Evolutionary conservation across 352 stramenopile genomes (phyloP), one percentile per base, ranked within the genome.

Genomic region (Globisporangium lucens): DNA sequence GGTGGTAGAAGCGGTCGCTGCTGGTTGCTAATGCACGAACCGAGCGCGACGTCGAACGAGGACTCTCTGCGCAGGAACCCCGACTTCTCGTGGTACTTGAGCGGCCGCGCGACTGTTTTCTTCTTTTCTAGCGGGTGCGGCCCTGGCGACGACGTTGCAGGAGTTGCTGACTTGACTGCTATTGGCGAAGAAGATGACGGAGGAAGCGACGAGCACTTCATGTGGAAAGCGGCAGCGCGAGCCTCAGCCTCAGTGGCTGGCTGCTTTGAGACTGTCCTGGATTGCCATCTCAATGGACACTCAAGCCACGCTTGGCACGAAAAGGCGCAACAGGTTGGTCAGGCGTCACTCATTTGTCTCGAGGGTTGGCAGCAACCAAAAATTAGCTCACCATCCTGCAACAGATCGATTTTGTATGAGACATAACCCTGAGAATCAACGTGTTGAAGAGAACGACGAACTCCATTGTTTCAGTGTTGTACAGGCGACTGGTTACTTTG

Each of bases 31-130:
- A 57, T 12, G 29, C 46, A 43, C 1, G 58, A 12, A 0, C 56
- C 47, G 2, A 73, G 13, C 0, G 56, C 35, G 35, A 52, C 17
- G 12, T 47, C 24, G 2, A 73, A 66, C 2, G 43, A 74, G 15
- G 72, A 78, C 65, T 91, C 83, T 46, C 62, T 65, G 4, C 70
- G 68, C 1, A 82, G 63, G 46, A 89, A 89, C 15, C 33, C n/a
- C 0, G 60, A 30, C 4, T 74, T 82, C 56, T 91, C 73, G 38
- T 90, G 77, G 46, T 76, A 86, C 57, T 88, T 82, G 2, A 63
- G 75, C 15, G 67, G 69, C 22, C 74, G 74, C 38, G 72, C 47
- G 2, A 78, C 60, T 57, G 70, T 77, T 67, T 86, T 89, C 35
- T 66, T 80, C 13, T 56, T 58, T 1, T n/a, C 35, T 5, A 67